Base-by-base conservation (phyloP, 1,284 basidiomycete species). In the Trichosporon coremiiforme region DNA sequence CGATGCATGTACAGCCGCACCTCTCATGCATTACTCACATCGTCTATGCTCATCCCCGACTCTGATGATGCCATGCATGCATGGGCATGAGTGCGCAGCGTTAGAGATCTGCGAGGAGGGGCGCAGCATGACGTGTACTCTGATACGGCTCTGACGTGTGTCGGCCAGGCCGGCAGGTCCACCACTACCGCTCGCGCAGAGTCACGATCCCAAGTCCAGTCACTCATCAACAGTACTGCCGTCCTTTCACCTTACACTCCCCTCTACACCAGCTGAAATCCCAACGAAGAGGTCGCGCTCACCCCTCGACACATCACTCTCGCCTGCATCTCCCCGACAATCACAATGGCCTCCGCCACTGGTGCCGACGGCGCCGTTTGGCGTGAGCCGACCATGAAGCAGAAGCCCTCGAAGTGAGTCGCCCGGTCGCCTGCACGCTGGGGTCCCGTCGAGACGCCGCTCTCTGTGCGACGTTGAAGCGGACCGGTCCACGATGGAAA, bases 381-480 rank as follows among this genome's bases (percentile, higher is more conserved):
- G 73, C 65, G 67, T 45, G 73, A 74, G 69, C 73, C 73, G 25
- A 70, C 70, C 29, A 74, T 70, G 67, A 66, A 65, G 5, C 70
- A 78, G 63, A 79, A 78, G 70, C 80, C 80, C n/a, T 75, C 76
- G 53, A 81, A 79, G 79, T 81, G 70, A 73, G 79, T 76, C 20
- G 36, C n/a, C 8, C 22, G 9, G 79, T 76, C 20, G 36, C n/a
- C 8, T 17, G 9, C 36, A 31, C 35, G 47, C 8, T 36, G 33
- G 33, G 33, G 9, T 35, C 25, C 55, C 35, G 20, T 7, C 33
- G 20, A 3, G 36, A 38, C 36, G 36, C 36, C 36, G 20, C 35
- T 36, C 25, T 45, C 41, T 25, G 5, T 4, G 64, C 41, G 12
- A 15, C 10, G 4, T 13, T 45, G 57, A 45, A 2, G 36, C 62